A percentile compares a stretch with the other conserved stretches of the same genome.
phyloP scores from a whole-genome alignment of 2,329 filamentous ascomycete genomes.

The Aspergillus sp. region DNA sequence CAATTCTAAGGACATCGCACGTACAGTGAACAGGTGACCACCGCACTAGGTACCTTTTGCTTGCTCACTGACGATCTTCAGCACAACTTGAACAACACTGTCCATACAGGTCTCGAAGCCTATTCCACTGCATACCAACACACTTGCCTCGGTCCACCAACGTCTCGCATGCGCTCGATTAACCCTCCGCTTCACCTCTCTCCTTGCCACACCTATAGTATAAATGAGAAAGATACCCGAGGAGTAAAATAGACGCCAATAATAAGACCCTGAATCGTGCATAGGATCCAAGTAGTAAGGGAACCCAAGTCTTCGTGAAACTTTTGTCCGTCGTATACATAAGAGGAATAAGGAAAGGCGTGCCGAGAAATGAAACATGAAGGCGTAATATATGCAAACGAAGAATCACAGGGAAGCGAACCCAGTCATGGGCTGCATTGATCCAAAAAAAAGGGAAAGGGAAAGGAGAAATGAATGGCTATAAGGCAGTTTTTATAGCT shows the following conservation, averaged over 20 bases:
- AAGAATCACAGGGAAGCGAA: conserved; percentile 29
- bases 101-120: conserved; percentile 25
- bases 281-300: conserved; percentile 33
- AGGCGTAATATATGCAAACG: conserved; percentile 41
- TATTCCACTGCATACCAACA: conserved; percentile 26
- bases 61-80: conserved; percentile 22
- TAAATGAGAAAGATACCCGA: conserved; percentile 35
- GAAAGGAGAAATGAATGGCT: conserved; percentile 13
- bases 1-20: conserved; percentile 22
- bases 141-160: conserved; percentile 28
- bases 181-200: conserved; percentile 31
- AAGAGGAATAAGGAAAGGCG: conserved; percentile 29
- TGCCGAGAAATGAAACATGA: conserved; percentile 28
- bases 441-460: conserved; percentile 26
- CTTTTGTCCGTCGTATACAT: conserved; percentile 47
- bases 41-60: conserved; percentile 22
- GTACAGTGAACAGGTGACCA: conserved; percentile 22
- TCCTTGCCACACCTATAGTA: conserved; percentile 35
- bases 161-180: conserved; percentile 28
- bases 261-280: conserved; percentile 39
- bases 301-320: conserved; percentile 40
- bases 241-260: conserved; percentile 45
- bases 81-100: conserved; percentile 23
- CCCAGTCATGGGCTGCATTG: conserved; percentile 22
- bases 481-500: conserved; percentile 13